Base-by-base conservation (phyloP, 208 protist genomes). In the Trichomonas vaginalis region DNA sequence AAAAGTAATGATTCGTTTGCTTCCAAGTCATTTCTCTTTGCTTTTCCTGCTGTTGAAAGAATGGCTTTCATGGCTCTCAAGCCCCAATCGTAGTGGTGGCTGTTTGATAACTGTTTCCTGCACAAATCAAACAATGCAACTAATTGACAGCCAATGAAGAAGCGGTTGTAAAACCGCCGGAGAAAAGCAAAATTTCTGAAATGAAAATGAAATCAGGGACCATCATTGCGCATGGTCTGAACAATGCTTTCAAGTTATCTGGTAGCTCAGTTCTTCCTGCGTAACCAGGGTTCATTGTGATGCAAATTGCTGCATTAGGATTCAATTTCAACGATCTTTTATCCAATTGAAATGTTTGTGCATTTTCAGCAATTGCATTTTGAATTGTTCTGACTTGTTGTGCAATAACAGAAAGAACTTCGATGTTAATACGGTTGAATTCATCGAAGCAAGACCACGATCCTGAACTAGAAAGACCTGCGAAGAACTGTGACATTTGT, bases 121-220 rank as follows among this genome's bases (percentile, higher is more conserved):
- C 98, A 99, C 35, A 99, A 97, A 9, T 98, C 97, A 96, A 99
- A 99, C 10, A 98, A 98, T 12, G 98, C 98, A 32, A 99, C 98
- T 98, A 99, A 99, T 99, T 99, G 88, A 98, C 97, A 39, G 98
- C 97, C 92, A 99, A 96, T 96, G 97, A 97, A 46, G 98, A 97
- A 8, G 98, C 98, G 95, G 98, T 97, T 27, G 97, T 97, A 97
- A 99, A 99, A 37, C 99, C 99, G 96, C 99, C 99, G 15, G 98
- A 99, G 97, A 98, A 99, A 49, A 99, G 97, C 14, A 98, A 97
- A 96, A 99, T 99, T 96, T 99, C 98, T 9, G 98, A 98, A 97
- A 99, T 99, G 98, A 99, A 98, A 51, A 98, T 98, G 96, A 99
- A 99, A 97, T 99, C 98, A 27, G 99, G 99, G 79, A 99, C 98